Base-by-base conservation (phyloP, 148 eudicot species). In the Drosera capensis region DNA sequence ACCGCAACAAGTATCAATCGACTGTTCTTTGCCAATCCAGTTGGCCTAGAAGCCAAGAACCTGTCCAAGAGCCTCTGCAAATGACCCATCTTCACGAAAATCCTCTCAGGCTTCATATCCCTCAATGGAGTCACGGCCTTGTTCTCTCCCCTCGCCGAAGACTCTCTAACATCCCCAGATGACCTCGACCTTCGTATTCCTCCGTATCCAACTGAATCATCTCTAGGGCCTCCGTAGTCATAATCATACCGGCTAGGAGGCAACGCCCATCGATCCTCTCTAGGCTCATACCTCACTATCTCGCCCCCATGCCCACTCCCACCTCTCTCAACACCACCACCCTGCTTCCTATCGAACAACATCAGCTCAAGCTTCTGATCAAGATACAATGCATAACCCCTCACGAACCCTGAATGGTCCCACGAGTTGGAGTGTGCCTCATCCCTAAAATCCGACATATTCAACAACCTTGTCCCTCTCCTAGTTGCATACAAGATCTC, bases 211-310 rank as follows among this genome's bases (percentile, higher is more conserved):
- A 22, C 16, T 59, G 54, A 23, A 9, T 65, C 90, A 17, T 69
- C 85, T 21, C 79, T 71, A 11, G 47, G 65, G 29, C 7, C 92
- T 8, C 70, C 70, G 36, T 77, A 66, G 30, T 72, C 90, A 22
- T 81, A 75, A 24, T 71, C 88, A 45, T 68, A 55, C 20, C 80
- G 66, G 48, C 71, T 71, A 0, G 71, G 95, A 1, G 95, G 95
- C 3, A 92, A 85, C 54, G 72, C 53, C 51, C 69, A 72, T 41
- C 75, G 61, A 15, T 79, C 94, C 38, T 82, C 87, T 48, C 71
- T 72, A 2, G 71, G 61, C 45, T 73, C 79, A 40, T 56, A 73
- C 59, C 56, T 71, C 55, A 74, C 80, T 4, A 62, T 53, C 48
- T 74, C 86, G 9, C 71, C 68, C 23, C 73, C 71, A 43, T 57